A percentile compares a stretch with the other conserved stretches of the same genome.
Conservation (phyloP, 1,139 yeast genomes). For the Oligophagozyma castellii region DNA sequence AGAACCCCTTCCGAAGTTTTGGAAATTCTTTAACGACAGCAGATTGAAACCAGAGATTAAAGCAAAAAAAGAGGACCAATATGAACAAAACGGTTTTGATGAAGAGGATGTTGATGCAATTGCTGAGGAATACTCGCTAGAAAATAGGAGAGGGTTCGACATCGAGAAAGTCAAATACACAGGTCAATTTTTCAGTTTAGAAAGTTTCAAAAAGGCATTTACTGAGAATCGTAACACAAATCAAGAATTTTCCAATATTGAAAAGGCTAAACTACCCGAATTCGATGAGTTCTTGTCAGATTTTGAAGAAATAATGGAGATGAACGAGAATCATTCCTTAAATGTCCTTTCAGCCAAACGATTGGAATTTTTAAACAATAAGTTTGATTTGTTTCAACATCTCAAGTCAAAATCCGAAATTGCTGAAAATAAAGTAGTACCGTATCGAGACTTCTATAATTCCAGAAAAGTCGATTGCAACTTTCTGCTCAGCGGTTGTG, state of each 20-base stretch:
- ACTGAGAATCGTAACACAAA: conserved; percentile 4
- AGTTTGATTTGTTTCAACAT: conserved; percentile 21
- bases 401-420: conserved; percentile 20
- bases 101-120: conserved; percentile 1
- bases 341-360: conserved; percentile 15
- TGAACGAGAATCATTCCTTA: conserved; percentile 8
- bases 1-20: conserved; percentile 22
- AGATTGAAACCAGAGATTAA: conserved; percentile 9
- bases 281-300: conserved; percentile 15
- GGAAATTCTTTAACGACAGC: conserved; percentile 21
- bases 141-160: not conserved
- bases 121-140: not conserved
- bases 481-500: conserved; percentile 92
- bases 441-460: conserved; percentile 92
- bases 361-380: conserved; percentile 14
- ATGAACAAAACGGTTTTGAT: conserved; percentile 2
- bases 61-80: conserved; percentile 3
- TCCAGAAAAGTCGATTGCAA: conserved; percentile 96
- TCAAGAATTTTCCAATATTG: conserved; percentile 3
- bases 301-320: conserved; percentile 8
- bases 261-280: conserved; percentile 8
- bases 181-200: conserved; percentile 18
- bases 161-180: conserved; percentile 12
- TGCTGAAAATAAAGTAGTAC: conserved; percentile 40
- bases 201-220: conserved; percentile 9